Conservation (phyloP, 257 asterid species). For the Mitragyna speciosa region DNA sequence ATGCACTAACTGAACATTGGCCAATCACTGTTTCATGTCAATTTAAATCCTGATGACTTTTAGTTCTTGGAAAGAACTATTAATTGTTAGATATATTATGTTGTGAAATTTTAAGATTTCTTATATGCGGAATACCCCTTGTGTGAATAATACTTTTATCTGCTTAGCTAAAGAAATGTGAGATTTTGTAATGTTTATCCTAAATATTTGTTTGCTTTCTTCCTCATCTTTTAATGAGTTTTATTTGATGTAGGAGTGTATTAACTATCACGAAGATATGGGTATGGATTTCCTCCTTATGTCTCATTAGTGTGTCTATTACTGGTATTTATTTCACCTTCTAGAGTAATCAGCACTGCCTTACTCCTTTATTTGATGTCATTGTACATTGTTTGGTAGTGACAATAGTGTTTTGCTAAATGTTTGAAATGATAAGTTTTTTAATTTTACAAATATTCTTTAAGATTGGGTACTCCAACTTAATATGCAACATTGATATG, state of each 20-base stretch:
- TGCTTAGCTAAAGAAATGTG: neutral
- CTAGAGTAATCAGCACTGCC: neutral
- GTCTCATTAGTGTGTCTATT: neutral
- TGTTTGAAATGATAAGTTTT: too few relatives aligned
- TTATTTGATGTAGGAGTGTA: conserved; percentile 77
- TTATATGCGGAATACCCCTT: neutral
- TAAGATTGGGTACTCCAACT: neutral
- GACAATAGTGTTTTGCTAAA: neutral
- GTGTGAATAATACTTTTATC: neutral
- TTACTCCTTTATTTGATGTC: neutral
- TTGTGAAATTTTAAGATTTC: neutral
- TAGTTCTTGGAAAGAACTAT: neutral
- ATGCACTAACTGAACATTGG: conserved; percentile 12
- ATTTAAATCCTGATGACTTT: neutral
- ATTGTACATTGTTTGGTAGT: neutral
- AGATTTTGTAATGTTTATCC: neutral
- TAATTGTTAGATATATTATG: neutral
- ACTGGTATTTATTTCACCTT: neutral
- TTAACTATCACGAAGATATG: conserved; percentile 76
- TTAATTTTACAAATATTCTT: neutral
- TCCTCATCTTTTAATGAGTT: conserved; percentile 20
- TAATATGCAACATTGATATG: neutral
- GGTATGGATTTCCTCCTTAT: conserved; percentile 44
- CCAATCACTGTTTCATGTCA: neutral
- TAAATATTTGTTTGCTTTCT: neutral